Conservation (phyloP, 805 yeast species). For the Maudiozyma saulgeensis region DNA sequence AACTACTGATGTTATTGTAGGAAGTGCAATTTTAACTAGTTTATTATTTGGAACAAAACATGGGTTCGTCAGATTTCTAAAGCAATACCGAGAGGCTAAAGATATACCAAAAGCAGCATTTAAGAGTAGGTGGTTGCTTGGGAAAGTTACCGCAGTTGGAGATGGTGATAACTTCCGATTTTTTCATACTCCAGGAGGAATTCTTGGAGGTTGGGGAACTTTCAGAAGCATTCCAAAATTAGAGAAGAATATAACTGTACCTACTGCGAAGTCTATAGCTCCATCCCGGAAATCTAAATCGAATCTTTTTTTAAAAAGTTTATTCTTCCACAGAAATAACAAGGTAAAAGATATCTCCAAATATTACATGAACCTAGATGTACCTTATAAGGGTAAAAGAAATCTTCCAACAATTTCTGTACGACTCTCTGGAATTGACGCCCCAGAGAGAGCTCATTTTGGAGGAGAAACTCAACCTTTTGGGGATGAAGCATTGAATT, state of each 20-base stretch:
- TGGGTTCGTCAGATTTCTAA: conserved; percentile 38
- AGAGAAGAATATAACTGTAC: conserved; percentile 9
- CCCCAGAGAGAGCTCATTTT: conserved; percentile 91
- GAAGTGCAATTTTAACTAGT: conserved; percentile 22
- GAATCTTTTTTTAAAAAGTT: background rate
- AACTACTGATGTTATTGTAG: background rate
- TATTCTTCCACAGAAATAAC: background rate
- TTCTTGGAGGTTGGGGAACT: conserved; percentile 90
- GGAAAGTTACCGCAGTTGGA: conserved; percentile 82
- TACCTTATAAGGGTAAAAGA: conserved; percentile 23
- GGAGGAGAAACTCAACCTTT: conserved; percentile 88
- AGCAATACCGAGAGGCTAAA: conserved; percentile 39
- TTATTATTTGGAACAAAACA: conserved; percentile 35
- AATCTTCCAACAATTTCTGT: conserved; percentile 55
- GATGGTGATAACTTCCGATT: conserved; percentile 94
- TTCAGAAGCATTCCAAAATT: conserved; percentile 54
- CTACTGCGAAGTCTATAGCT: background rate
- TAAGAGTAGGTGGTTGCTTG: conserved; percentile 41
- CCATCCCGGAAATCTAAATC: background rate
- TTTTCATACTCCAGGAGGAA: conserved; percentile 90
- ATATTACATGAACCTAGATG: conserved; percentile 19
- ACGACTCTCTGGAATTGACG: conserved; percentile 88
- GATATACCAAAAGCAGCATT: conserved; percentile 43
- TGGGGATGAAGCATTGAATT: conserved; percentile 71
- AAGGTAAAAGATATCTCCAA: conserved; percentile 8